A percentile compares a stretch with the other conserved stretches of the same genome.
Conservation (phyloP, 1,284 basidiomycete genomes). For the Pseudozyma tsukubaensis region DNA sequence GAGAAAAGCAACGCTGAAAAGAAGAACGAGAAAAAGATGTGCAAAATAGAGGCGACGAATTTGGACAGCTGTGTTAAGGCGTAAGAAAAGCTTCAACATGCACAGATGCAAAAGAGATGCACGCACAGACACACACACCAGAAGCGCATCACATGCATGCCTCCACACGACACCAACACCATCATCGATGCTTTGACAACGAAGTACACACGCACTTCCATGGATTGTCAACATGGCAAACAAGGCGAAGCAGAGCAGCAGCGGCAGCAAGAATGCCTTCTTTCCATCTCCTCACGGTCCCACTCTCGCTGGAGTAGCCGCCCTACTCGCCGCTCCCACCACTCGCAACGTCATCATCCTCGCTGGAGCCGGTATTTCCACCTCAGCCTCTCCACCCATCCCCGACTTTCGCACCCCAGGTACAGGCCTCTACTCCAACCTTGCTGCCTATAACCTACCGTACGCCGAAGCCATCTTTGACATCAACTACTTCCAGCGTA, state of each 20-base stretch:
- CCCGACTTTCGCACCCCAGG: constrained; percentile 71
- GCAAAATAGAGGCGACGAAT: too few species aligned
- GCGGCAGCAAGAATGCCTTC: constrained; percentile 20
- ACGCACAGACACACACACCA: background rate
- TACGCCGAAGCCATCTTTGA: constrained; percentile 74
- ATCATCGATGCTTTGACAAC: background rate
- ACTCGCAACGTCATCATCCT: constrained; percentile 71
- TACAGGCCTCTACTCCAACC: constrained; percentile 73
- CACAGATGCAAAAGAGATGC: background rate
- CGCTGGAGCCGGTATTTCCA: constrained; percentile 72
- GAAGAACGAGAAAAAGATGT: too few species aligned
- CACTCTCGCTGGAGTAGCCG: constrained; percentile 40
- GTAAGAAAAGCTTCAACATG: too few species aligned
- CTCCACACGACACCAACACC: constrained; percentile 17
- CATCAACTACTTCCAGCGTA: constrained; percentile 69
- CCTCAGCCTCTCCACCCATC: constrained; percentile 70
- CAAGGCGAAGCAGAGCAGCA: constrained; percentile 9
- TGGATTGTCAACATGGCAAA: background rate
- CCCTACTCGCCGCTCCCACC: constrained; percentile 28
- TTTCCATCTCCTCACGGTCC: constrained; percentile 38
- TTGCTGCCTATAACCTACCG: constrained; percentile 72
- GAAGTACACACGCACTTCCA: background rate
- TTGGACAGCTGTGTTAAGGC: too few species aligned
- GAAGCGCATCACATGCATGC: background rate
- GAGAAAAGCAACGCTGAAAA: too few species aligned